Conservation (phyloP, 1,284 basidiomycete species). For the Sporisorium reilianum region DNA sequence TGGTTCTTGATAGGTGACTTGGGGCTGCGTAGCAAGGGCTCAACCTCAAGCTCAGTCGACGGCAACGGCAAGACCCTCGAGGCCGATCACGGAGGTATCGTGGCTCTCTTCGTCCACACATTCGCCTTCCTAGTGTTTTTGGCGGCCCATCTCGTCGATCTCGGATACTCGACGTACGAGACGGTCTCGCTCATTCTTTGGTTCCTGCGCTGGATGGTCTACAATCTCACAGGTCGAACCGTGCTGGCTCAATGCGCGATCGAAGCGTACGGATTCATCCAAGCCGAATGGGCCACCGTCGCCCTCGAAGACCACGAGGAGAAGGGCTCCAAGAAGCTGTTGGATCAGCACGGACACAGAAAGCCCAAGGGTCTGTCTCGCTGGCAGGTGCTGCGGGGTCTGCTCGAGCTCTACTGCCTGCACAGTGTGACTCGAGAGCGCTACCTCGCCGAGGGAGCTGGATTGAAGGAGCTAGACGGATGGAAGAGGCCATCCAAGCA, state of each 20-base stretch:
- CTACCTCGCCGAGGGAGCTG: conserved; percentile 61
- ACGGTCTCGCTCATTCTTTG: conserved; percentile 46
- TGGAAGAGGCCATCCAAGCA: conserved; percentile 32
- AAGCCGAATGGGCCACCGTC: conserved; percentile 65
- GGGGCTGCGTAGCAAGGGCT: conserved; percentile 32
- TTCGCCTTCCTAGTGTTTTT: conserved; percentile 61
- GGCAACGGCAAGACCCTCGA: background rate
- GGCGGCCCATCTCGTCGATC: conserved; percentile 62
- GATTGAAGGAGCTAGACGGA: conserved; percentile 47
- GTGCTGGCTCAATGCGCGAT: conserved; percentile 59
- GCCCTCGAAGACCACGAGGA: conserved; percentile 65
- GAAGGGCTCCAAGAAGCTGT: conserved; percentile 31
- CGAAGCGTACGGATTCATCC: conserved; percentile 62
- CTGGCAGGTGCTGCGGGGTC: conserved; percentile 61
- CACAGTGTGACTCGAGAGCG: conserved; percentile 63
- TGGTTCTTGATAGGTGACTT: conserved; percentile 63
- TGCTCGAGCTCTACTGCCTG: conserved; percentile 63
- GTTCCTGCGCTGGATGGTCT: conserved; percentile 64
- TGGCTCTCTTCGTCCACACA: conserved; percentile 23
- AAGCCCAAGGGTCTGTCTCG: conserved; percentile 55
- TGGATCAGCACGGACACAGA: conserved; percentile 10
- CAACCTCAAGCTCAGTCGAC: background rate
- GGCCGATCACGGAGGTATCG: conserved; percentile 37
- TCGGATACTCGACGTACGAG: conserved; percentile 50
- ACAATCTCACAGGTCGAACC: conserved; percentile 63